phyloP scores from a whole-genome alignment of 202 grass and related monocot species.

The Carex arenaria region DNA sequence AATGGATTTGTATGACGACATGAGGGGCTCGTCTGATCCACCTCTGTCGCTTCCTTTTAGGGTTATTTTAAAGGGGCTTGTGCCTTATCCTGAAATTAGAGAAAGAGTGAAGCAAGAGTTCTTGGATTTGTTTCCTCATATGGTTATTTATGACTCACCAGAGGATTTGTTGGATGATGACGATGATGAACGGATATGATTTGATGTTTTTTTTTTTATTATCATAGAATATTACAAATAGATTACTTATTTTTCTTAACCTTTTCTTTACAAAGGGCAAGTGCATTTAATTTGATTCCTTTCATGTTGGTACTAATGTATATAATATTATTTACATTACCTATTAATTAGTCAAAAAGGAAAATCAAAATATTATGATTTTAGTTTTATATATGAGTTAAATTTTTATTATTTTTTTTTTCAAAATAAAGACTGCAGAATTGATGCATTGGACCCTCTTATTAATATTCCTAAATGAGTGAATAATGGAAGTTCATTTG shows the following conservation, averaged over 20 bases:
- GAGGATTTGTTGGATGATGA: slow-evolving; percentile 53
- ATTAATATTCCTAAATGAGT: too few species aligned
- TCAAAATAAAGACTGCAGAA: too few species aligned
- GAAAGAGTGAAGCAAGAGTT: slow-evolving; percentile 86
- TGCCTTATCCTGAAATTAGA: slow-evolving; percentile 62
- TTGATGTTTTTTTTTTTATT: not conserved
- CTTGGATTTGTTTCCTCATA: slow-evolving; percentile 73
- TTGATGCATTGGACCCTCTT: too few species aligned
- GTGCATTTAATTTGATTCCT: not conserved
- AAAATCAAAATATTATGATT: too few species aligned
- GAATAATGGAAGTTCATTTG: too few species aligned
- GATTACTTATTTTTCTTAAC: not conserved
- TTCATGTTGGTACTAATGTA: not conserved
- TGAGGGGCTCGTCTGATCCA: slow-evolving; percentile 64
- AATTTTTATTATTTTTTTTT: too few species aligned
- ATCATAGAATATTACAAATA: not conserved
- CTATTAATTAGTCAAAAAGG: too few species aligned
- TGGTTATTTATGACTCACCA: slow-evolving; percentile 83
- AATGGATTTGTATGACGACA: slow-evolving; percentile 68
- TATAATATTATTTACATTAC: too few species aligned
- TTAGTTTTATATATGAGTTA: too few species aligned
- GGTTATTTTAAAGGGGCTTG: slow-evolving; percentile 80
- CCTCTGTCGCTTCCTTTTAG: slow-evolving; percentile 69
- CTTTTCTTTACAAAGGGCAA: not conserved
- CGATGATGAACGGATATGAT: slow-evolving; percentile 25